Base-by-base conservation (phyloP, 768 basidiomycete species). In the Clavaria fumosa region DNA sequence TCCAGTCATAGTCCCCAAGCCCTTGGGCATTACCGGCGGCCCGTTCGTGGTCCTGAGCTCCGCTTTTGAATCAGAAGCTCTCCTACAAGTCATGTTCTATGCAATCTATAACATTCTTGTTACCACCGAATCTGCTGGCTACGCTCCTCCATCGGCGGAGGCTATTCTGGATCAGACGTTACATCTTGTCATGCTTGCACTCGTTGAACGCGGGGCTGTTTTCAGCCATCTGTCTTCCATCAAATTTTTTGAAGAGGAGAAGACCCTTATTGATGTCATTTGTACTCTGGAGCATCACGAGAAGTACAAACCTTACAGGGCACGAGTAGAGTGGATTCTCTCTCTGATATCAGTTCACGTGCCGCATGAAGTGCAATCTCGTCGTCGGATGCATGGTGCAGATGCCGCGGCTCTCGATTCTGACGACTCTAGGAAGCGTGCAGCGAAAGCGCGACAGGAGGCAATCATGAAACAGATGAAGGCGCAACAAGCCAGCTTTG, bases 401-500 rank as follows among this genome's bases (percentile, higher is more conserved):
- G 47, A 54, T 4, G 53, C 53, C 4, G 47, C 54, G 10, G 53
- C 58, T 1, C 50, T 63, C 17, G 70, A 78, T 42, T 57, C 71
- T 2, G 78, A 74, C 41, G 77, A 78, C 40, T 69, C 73, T 30
- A 83, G 79, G 63, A 86, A 85, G 52, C 66, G 66, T 20, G 85
- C 89, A 4, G 89, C 85, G 5, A 88, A 89, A 53, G 82, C 75
- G 9, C 66, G 91, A n/a, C 82, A 95, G 53, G 84, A 81, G 43
- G 80, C 83, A 0, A 85, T 99, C 49, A 85, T 99, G 88, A 73
- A 77, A 50, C 79, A 95, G 59, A 96, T 97, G 75, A 88, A 85
- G 50, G 78, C 78, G 18, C 84, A 90, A 49, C 91, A 96, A 50
- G 78, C 76, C 21, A 81, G 77, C 45, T 86, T 91, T 53, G 75